Percentiles rank a stretch among this genome's conserved stretches.
Evolutionary conservation across 2,329 filamentous ascomycete species (phyloP).

Genomic region (Neofusicoccum kwambonambiense): DNA sequence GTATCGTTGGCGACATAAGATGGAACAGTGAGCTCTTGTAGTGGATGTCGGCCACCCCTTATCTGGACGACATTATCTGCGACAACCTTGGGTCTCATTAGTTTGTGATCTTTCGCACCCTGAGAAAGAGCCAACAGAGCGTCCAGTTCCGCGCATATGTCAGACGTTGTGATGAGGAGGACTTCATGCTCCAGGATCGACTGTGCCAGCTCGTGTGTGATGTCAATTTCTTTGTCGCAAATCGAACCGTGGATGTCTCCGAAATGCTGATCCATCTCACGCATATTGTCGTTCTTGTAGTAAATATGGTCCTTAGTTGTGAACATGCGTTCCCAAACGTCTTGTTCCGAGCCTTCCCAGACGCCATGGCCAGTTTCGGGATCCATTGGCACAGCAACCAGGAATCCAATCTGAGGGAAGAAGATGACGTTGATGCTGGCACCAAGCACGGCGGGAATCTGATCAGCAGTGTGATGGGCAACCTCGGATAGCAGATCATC

Average conservation of each 20-base stretch:
- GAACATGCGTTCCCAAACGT: constrained; percentile 77
- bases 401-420: constrained; percentile 87
- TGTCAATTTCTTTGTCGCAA: constrained; percentile 84
- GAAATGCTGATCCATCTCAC: constrained; percentile 73
- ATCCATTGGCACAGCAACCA: constrained; percentile 70
- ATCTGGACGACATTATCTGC: constrained; percentile 70
- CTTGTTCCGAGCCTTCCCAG: constrained; percentile 61
- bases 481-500: constrained; percentile 69
- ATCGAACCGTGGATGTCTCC: constrained; percentile 86
- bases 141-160: constrained; percentile 83
- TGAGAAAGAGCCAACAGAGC: constrained; percentile 74
- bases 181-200: constrained; percentile 68
- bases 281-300: constrained; percentile 84
- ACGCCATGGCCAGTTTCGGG: constrained; percentile 56
- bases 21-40: constrained; percentile 80
- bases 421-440: constrained; percentile 74
- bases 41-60: constrained; percentile 72
- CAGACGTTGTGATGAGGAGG: constrained; percentile 66
- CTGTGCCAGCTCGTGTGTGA: constrained; percentile 74
- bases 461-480: constrained; percentile 60
- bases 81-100: constrained; percentile 69
- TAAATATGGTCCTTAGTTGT: constrained; percentile 64
- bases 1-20: constrained; percentile 84
- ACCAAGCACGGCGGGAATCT: constrained; percentile 59
- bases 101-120: constrained; percentile 72